Conservation (phyloP, 305 asterid species). For the Rubia peregrina region DNA sequence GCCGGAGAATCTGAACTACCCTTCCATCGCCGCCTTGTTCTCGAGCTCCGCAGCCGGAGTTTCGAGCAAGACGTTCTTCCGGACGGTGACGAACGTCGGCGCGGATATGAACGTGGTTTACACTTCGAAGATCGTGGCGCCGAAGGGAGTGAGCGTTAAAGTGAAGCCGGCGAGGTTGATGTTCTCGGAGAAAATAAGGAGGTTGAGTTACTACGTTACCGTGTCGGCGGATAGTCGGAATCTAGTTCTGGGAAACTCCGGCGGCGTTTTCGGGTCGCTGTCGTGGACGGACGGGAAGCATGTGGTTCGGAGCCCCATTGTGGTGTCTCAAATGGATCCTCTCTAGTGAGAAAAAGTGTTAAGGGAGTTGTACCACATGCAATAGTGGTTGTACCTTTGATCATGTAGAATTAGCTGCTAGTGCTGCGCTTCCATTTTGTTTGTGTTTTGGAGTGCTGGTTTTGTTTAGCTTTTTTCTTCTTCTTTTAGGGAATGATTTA, state of each 20-base stretch:
- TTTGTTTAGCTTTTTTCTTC: background rate
- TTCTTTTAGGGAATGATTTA: too few relatives aligned
- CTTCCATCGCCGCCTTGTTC: constrained; percentile 63
- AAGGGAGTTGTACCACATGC: background rate
- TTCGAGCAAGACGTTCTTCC: constrained; percentile 54
- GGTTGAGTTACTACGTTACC: constrained; percentile 57
- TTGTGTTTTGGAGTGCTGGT: constrained; percentile 3
- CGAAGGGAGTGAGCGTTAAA: constrained; percentile 61
- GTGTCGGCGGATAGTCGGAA: constrained; percentile 44
- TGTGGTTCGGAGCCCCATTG: constrained; percentile 76
- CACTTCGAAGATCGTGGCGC: constrained; percentile 42
- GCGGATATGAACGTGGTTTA: constrained; percentile 40
- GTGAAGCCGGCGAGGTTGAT: constrained; percentile 63
- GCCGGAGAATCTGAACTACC: constrained; percentile 76
- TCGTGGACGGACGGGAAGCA: constrained; percentile 84
- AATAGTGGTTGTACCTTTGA: background rate
- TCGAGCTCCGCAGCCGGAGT: constrained; percentile 38
- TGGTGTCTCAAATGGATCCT: constrained; percentile 63
- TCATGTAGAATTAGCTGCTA: constrained; percentile 3
- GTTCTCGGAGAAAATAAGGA: constrained; percentile 50
- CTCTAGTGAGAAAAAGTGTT: constrained; percentile 28
- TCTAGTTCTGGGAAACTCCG: constrained; percentile 57
- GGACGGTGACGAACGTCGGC: constrained; percentile 80
- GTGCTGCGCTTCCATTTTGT: constrained; percentile 3
- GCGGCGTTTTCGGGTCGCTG: constrained; percentile 73